These are phyloP conservation scores for Apocynum venetum DNA, from an alignment of 257 asterid species.

Conservation along the genomic window DNA sequence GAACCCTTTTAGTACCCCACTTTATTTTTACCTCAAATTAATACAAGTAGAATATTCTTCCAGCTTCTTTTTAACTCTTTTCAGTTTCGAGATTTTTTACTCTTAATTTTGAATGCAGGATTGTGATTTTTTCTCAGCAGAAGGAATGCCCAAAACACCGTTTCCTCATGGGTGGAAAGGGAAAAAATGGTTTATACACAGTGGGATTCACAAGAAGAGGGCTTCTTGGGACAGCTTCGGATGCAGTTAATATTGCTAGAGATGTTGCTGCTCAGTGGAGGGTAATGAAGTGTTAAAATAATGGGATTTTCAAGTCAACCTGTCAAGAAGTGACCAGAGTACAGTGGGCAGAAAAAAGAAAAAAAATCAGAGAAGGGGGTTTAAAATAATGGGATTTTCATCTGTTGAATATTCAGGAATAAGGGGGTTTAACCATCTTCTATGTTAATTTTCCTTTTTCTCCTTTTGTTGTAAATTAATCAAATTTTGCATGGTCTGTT, in stretches of 20 bases:
- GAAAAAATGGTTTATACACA: conserved; percentile 64
- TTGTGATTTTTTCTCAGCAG: conserved; percentile 59
- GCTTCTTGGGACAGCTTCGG: conserved; percentile 65
- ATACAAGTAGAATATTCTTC: no score
- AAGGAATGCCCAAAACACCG: conserved; percentile 71
- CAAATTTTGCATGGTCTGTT: conserved; percentile 41
- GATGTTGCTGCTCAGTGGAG: conserved; percentile 62
- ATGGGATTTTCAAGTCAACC: no score
- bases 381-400: not conserved
- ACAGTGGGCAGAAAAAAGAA: not conserved
- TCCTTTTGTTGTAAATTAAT: conserved; percentile 39
- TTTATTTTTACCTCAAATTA: no score
- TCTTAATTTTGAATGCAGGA: conserved; percentile 32
- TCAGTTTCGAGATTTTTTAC: no score
- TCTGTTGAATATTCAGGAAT: not conserved
- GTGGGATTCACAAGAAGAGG: conserved; percentile 91
- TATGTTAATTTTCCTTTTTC: not conserved
- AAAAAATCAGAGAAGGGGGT: not conserved
- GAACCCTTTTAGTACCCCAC: not conserved
- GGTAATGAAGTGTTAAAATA: conserved; percentile 11
- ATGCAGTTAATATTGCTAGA: conserved; percentile 59
- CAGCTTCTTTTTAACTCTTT: no score
- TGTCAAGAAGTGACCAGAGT: not conserved
- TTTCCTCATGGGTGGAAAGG: conserved; percentile 96
- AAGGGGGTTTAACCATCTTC: not conserved